Base-by-base conservation (phyloP, 106 monocot species). In the Dendrobium officinale region DNA sequence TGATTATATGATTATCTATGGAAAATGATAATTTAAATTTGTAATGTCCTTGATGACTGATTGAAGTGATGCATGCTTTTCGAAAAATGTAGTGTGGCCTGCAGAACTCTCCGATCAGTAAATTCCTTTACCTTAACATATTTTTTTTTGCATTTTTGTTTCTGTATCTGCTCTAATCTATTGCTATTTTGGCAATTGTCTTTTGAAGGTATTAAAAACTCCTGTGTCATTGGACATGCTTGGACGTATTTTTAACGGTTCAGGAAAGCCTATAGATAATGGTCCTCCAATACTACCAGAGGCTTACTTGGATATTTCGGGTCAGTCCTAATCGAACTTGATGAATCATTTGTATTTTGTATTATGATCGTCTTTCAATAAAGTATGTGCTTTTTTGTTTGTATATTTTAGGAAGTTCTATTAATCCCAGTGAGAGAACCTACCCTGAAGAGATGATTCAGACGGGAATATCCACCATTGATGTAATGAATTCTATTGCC, bases 361-460 rank as follows among this genome's bases (percentile, higher is more conserved):
- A 4, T 44, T 20, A 17, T 73, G 73, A 73, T 73, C 42, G 5
- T 5, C 17, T 37, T 41, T 73, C 29, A 40, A 1, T 67, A 10
- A 73, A 18, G 9, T 22, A 10, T 75, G 20, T 42, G 16, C 17
- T 17, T 45, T 45, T 75, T 45, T 15, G 5, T 19, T 45, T 2
- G 42, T 15, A 13, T 43, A 16, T 83, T 86, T 40, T 90, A 98
- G 98, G 98, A 76, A 98, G 98, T 88, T 98, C 98, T 43, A 98
- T 98, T 77, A 98, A 98, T 79, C 98, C 94, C 4, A 98, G 98
- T 83, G 98, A 98, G 83, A 94, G 98, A 87, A 98, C 98, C 9
- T 98, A 98, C 78, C 98, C 98, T 81, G 98, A 98, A 86, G 98
- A 98, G 80, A 98, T 98, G 98, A 98, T 98, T 58, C 98, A 98